Evolutionary conservation across 768 basidiomycete species (phyloP), one percentile per base, ranked within the genome.

Genomic region (Hericium alpestre): DNA sequence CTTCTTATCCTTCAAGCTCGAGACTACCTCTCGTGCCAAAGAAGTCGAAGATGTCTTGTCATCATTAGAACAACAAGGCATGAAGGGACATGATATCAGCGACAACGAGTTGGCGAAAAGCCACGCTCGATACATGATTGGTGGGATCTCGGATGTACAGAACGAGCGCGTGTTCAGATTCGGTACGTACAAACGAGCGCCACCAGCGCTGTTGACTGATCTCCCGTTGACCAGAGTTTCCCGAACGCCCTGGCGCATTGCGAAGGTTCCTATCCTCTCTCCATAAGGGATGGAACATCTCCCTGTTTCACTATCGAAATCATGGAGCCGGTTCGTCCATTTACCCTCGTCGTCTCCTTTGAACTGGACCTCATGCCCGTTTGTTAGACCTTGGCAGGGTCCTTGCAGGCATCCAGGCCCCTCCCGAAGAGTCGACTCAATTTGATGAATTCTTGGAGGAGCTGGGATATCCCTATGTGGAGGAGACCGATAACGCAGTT

Each of bases 221-320:
- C 37, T 32, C 25, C 37, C 16, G n/a, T 32, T 20, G 23, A 2
- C 47, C 65, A 97, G 94, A 95, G 68, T 99, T 99, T 69, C 96
- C 96, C 1, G 96, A 99, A 69, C 76, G 96, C 54, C 94, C 93
- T 0, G 87, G 85, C 2, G 96, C 95, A 3, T 74, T 99, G 57
- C 83, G 90, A 46, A 90, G 88, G 62, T 99, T 98, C 75, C 76
- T 99, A 58, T 75, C 84, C 27, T 89, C 87, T 3, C 68, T 99
- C 48, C 86, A 86, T 37, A 74, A 79, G 18, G 85, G 84, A 23
- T 97, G 94, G 93, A 97, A 94, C 69, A 91, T 99, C 51, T 88
- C 93, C 1, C 69, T 99, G 61, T 99, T 98, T 74, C 96, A 99
- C 69, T 99, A 99, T 71, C 81, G 96, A 56, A 97, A 98, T 68